Evolutionary conservation across 2,329 filamentous ascomycete genomes (phyloP).

Genomic region (Trichophaea hybrida): DNA sequence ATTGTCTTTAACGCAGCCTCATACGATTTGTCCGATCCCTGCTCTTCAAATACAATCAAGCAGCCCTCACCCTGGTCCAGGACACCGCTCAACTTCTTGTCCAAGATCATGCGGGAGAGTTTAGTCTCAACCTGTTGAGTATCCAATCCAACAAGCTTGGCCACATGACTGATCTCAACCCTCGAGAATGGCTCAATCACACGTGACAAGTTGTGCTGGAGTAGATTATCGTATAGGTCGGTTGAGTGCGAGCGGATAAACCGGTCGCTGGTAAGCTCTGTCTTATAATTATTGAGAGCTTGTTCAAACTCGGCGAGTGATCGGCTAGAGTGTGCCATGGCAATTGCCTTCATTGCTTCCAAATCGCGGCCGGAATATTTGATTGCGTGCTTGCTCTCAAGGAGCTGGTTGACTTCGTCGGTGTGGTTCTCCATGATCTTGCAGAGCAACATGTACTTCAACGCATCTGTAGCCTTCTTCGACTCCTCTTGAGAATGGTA

Average conservation of each 20-base stretch:
- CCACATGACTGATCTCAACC: slow-evolving; percentile 92
- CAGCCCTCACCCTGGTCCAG: slow-evolving; percentile 95
- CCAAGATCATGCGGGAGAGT: slow-evolving; percentile 97
- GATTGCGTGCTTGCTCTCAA: slow-evolving; percentile 90
- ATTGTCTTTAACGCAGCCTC: slow-evolving; percentile 89
- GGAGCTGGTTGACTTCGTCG: slow-evolving; percentile 88
- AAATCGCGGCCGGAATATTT: slow-evolving; percentile 92
- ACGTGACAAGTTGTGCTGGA: slow-evolving; percentile 99
- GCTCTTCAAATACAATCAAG: slow-evolving; percentile 93
- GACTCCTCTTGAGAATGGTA: slow-evolving; percentile 87
- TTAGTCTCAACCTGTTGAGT: slow-evolving; percentile 96
- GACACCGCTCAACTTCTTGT: slow-evolving; percentile 96
- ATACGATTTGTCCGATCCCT: slow-evolving; percentile 81
- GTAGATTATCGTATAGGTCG: slow-evolving; percentile 91
- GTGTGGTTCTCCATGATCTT: slow-evolving; percentile 98
- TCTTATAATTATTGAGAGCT: slow-evolving; percentile 76
- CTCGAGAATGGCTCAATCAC: slow-evolving; percentile 97
- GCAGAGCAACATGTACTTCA: slow-evolving; percentile 99
- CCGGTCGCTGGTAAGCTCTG: slow-evolving; percentile 82
- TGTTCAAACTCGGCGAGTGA: slow-evolving; percentile 95
- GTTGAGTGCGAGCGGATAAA: slow-evolving; percentile 97
- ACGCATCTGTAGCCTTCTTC: slow-evolving; percentile 78
- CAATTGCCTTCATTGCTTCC: slow-evolving; percentile 98
- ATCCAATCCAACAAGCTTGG: slow-evolving; percentile 93
- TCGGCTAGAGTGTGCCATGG: slow-evolving; percentile 84